Percentiles rank a stretch among this genome's conserved stretches.
Conservation (phyloP, 176 grass and related monocot genomes). For the Neostapfia colusana region DNA sequence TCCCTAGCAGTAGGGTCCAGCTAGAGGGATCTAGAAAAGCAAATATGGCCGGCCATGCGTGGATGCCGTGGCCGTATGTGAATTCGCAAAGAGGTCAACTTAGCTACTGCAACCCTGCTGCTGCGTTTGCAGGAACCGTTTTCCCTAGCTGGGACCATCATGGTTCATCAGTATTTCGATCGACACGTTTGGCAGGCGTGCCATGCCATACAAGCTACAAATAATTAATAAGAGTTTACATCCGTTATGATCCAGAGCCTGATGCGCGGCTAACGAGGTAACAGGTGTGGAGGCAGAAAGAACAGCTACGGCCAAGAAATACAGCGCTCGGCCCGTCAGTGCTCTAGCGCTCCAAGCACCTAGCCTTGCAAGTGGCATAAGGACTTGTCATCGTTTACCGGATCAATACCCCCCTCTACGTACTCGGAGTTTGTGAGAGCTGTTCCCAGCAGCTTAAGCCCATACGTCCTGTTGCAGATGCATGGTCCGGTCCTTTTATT, state of each 20-base stretch:
- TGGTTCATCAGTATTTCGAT: background rate
- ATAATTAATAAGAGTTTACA: background rate
- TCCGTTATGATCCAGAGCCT: constrained; percentile 19
- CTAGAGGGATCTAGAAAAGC: background rate
- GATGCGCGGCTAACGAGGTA: background rate
- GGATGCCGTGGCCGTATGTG: background rate
- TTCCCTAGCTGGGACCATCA: background rate
- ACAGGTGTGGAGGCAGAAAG: constrained; percentile 14
- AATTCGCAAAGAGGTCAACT: constrained; percentile 18
- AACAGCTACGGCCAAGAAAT: background rate
- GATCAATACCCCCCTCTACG: background rate
- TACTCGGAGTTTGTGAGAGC: background rate
- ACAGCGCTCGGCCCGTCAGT: background rate
- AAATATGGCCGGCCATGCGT: background rate
- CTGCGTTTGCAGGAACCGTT: background rate
- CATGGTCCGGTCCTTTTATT: too few relatives aligned
- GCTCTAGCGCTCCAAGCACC: background rate
- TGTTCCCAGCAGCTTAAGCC: background rate
- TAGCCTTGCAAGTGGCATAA: background rate
- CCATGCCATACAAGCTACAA: background rate
- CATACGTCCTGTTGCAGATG: too few relatives aligned
- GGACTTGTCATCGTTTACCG: background rate
- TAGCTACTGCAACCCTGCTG: background rate
- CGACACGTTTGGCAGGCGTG: background rate
- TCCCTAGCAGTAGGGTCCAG: constrained; percentile 6